Percentiles rank a stretch among this genome's conserved stretches.
phyloP scores from a whole-genome alignment of 495 filamentous ascomycete species.

The Massariosphaeria phaeospora region DNA sequence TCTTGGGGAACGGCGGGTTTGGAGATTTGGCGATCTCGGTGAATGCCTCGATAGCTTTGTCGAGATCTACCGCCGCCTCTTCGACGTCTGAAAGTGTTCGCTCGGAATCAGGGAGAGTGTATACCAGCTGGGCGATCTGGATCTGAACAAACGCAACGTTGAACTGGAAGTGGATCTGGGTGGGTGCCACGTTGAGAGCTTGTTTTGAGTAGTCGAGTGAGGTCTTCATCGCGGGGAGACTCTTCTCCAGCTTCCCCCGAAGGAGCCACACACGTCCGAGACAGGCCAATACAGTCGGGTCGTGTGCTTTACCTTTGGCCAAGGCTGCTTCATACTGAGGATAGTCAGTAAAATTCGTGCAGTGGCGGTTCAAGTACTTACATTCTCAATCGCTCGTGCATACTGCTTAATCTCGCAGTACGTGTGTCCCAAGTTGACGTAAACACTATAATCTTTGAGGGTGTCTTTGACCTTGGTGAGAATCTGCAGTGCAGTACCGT shows the following conservation, averaged over 20 bases:
- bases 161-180: conserved; percentile 87
- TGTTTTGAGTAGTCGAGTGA: conserved; percentile 81
- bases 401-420: conserved; percentile 86
- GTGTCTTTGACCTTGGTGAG: conserved; percentile 86
- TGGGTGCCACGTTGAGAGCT: conserved; percentile 70
- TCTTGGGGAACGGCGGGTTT: conserved; percentile 82
- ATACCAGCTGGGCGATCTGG: conserved; percentile 78
- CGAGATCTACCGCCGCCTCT: conserved; percentile 75
- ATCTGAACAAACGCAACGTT: conserved; percentile 97
- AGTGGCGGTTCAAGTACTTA: conserved; percentile 37
- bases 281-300: conserved; percentile 79
- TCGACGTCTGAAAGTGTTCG: conserved; percentile 73
- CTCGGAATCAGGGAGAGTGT: conserved; percentile 66
- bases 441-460: conserved; percentile 77
- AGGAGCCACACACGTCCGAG: conserved; percentile 91
- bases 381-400: conserved; percentile 76
- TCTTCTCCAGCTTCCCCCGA: conserved; percentile 76
- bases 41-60: conserved; percentile 78
- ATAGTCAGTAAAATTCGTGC: conserved; percentile 15
- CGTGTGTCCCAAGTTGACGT: conserved; percentile 87
- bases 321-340: conserved; percentile 79
- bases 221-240: conserved; percentile 71
- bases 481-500: conserved; percentile 71
- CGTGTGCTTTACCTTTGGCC: conserved; percentile 69
- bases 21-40: conserved; percentile 73